Conservation (phyloP, 2,329 filamentous ascomycete species). For the Sphaerostilbella broomeana region DNA sequence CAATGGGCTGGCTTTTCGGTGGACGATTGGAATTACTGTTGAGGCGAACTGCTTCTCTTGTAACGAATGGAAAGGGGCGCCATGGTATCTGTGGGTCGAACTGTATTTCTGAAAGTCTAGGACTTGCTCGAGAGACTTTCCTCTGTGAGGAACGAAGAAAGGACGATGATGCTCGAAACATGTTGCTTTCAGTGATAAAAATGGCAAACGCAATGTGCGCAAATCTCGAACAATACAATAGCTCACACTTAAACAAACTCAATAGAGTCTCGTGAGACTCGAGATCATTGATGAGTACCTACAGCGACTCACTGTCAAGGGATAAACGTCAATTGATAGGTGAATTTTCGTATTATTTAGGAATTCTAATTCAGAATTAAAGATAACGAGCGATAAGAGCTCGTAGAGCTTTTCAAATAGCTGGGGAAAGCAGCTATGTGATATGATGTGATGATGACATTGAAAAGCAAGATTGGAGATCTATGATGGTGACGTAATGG, state of each 20-base stretch:
- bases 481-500: conserved; percentile 12
- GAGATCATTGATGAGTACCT: neutral
- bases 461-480: neutral
- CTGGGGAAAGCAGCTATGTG: too few species aligned
- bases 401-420: neutral
- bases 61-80: neutral
- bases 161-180: conserved; percentile 24
- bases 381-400: too few species aligned
- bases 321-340: too few species aligned
- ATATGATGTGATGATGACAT: conserved; percentile 12
- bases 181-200: conserved; percentile 15
- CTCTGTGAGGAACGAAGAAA: conserved; percentile 4
- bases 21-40: conserved; percentile 15
- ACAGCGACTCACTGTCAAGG: too few species aligned
- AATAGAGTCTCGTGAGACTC: too few species aligned
- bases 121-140: neutral
- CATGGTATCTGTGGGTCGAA: conserved; percentile 18
- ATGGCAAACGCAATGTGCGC: too few species aligned
- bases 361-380: too few species aligned
- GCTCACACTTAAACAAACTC: too few species aligned
- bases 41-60: neutral
- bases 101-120: conserved; percentile 19
- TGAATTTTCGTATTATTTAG: too few species aligned
- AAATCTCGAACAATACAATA: too few species aligned
- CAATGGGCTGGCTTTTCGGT: conserved; percentile 29